Evolutionary conservation across 192 early-diverging fungal genomes (phyloP).

Genomic region (Coemansia sp.): DNA sequence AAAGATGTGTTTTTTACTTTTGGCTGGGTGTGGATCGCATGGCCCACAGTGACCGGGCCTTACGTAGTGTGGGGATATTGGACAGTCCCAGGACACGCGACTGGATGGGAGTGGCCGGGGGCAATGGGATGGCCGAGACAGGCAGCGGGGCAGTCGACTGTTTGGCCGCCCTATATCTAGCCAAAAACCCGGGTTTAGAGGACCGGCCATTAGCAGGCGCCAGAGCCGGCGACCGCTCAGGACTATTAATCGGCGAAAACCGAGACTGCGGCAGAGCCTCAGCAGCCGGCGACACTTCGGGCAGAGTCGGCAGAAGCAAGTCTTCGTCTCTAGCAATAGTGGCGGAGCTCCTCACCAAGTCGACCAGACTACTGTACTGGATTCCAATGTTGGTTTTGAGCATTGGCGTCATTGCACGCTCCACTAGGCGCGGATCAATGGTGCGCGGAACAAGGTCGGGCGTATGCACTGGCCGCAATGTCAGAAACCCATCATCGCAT

Average conservation of each 20-base stretch:
- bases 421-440: conserved; percentile 41
- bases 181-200: conserved; percentile 14
- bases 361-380: conserved; percentile 4
- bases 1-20: conserved; percentile 8
- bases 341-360: neutral
- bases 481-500: conserved; percentile 40
- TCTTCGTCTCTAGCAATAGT: neutral
- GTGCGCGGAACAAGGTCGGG: conserved; percentile 46
- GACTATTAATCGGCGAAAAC: conserved; percentile 37
- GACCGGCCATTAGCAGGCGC: conserved; percentile 14
- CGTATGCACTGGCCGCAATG: conserved; percentile 48
- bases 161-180: conserved; percentile 13
- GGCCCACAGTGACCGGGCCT: conserved; percentile 38
- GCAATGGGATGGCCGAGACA: conserved; percentile 34
- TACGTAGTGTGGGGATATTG: conserved; percentile 28
- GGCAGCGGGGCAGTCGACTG: conserved; percentile 2
- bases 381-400: conserved; percentile 37
- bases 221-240: conserved; percentile 3
- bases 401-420: conserved; percentile 55
- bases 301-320: neutral
- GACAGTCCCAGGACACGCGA: conserved; percentile 2
- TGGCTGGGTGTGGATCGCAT: conserved; percentile 7
- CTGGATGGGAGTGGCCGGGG: conserved; percentile 2
- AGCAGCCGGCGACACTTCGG: neutral
- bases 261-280: conserved; percentile 7